Evolutionary conservation across 768 basidiomycete species (phyloP).

Genomic region (Lentinus brumalis): DNA sequence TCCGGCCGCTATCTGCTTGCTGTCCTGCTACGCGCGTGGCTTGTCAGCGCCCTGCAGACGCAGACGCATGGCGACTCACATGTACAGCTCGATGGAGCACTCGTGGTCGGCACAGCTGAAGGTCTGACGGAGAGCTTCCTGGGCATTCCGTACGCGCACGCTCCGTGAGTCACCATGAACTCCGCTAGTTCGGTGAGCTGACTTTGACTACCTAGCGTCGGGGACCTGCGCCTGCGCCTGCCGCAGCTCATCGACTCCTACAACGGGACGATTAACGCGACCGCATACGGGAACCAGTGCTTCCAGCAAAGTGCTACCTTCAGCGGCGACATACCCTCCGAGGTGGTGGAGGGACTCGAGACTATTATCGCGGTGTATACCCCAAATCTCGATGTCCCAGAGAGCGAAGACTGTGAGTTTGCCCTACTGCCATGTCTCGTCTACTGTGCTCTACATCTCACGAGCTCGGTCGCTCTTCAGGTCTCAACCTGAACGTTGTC

Average conservation of each 20-base stretch:
- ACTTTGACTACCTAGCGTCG: neutral
- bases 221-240: conserved; percentile 20
- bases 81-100: conserved; percentile 33
- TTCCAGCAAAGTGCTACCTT: conserved; percentile 4
- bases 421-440: conserved; percentile 32
- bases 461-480: neutral
- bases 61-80: too few species aligned
- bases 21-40: too few species aligned
- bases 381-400: neutral
- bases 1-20: too few species aligned
- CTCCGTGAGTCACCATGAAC: conserved; percentile 23
- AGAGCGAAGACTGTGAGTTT: conserved; percentile 11
- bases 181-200: neutral
- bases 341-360: neutral
- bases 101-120: conserved; percentile 20
- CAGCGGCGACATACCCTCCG: neutral
- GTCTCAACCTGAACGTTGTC: neutral
- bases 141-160: conserved; percentile 31
- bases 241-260: conserved; percentile 12
- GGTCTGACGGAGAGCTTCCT: conserved; percentile 21
- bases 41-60: too few species aligned
- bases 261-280: conserved; percentile 10
- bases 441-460: conserved; percentile 31
- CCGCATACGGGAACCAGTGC: conserved; percentile 17
- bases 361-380: neutral